phyloP scores from a whole-genome alignment of 2,329 filamentous ascomycete genomes.

The Paecilomyces sp. region DNA sequence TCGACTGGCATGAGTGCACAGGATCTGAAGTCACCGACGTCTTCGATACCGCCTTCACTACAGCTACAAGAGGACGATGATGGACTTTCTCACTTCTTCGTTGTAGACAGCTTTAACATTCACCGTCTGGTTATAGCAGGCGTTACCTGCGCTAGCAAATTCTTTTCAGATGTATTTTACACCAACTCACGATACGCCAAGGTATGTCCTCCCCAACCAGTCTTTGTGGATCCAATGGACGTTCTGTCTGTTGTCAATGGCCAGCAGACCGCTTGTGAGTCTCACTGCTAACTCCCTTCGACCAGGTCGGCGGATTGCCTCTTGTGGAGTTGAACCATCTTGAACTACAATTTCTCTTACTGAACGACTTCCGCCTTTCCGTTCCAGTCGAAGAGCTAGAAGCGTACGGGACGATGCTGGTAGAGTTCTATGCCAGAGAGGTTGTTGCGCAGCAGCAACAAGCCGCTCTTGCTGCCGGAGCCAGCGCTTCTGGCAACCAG shows the following conservation, averaged over 20 bases:
- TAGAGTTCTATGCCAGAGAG: conserved; percentile 94
- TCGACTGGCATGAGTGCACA: conserved; percentile 27
- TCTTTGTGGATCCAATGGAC: not conserved
- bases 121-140: conserved; percentile 93
- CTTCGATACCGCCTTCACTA: conserved; percentile 25
- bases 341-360: conserved; percentile 86
- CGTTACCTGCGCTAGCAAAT: conserved; percentile 97
- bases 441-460: conserved; percentile 58
- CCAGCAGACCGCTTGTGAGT: too few species aligned
- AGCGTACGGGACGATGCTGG: conserved; percentile 95
- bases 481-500: conserved; percentile 7
- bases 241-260: too few species aligned
- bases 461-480: conserved; percentile 8
- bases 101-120: conserved; percentile 98
- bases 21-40: conserved; percentile 22
- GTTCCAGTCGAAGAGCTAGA: conserved; percentile 93
- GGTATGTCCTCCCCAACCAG: conserved; percentile 48
- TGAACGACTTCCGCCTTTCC: conserved; percentile 93
- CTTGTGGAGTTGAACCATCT: conserved; percentile 90
- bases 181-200: conserved; percentile 99
- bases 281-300: conserved; percentile 10
- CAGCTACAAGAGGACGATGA: conserved; percentile 39
- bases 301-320: conserved; percentile 84
- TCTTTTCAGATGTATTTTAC: conserved; percentile 98
- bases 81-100: conserved; percentile 67